Base-by-base conservation (phyloP, 2,329 filamentous ascomycete species). In the Aspergillus cejpii region DNA sequence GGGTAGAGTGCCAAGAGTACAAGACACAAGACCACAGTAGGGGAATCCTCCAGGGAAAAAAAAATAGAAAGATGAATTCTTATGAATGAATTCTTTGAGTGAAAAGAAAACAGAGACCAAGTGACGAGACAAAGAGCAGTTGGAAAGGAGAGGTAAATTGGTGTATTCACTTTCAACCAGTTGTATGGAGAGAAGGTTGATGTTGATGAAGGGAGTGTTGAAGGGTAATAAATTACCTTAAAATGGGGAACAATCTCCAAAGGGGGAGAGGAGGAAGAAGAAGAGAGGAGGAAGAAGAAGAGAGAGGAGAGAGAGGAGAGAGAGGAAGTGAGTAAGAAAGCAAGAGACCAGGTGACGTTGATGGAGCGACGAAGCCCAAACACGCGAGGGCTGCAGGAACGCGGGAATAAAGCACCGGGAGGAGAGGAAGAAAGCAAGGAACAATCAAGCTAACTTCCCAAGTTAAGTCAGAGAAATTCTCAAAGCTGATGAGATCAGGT, bases 281-380 rank as follows among this genome's bases (percentile, higher is more conserved):
- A 38, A 53, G 47, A 49, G 52, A 54, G 49, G 44, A 43, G 54
- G 51, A 45, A 14, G 20, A 27, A 36, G 14, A 45, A 24, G 29
- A 46, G 49, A 41, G 45, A 52, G 44, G 51, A 41, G 49, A 37
- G 49, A 53, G 52, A 49, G 48, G 45, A 52, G 48, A 55, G 45
- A 44, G 41, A 43, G 41, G 33, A 34, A 48, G 39, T 26, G 44
- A 50, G 47, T 38, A 23, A 46, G 44, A 49, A 40, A 24, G 23
- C 8, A 8, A 24, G 8, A 24, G 23, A 5, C 23, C 51, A 59
- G 54, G 53, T 61, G 58, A 59, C 57, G 59, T 61, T 61, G 58
- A 59, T 61, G 55, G 55, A 59, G 55, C 57, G 58, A 59, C 51
- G 53, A 56, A 58, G 52, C 55, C 55, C 53, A 52, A 57, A 58